Evolutionary conservation across 441 rosid genomes (phyloP), one percentile per base, ranked within the genome.

Genomic region (Erodium moschatum): DNA sequence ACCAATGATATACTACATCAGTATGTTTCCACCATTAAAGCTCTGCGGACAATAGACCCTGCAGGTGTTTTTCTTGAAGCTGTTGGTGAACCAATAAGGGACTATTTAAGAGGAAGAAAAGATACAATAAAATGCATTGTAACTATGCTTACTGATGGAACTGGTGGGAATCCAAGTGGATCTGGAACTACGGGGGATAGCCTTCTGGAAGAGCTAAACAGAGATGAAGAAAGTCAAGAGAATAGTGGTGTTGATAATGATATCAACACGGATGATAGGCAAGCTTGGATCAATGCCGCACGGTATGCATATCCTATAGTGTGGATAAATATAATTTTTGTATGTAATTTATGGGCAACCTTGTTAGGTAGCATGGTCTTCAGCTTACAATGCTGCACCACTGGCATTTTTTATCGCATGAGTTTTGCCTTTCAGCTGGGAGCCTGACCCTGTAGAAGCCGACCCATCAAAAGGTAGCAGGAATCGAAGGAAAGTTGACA

Each of bases 1-100:
- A 91, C 99, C 69, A 94, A 89, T 91, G 99, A 94, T 81, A 94
- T 94, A 82, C 73, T 94, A 80, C 97, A 89, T 80, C 99, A 94
- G 71, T 94, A 94, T 69, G 94, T 94, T 72, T 94, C 96, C 60
- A 94, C 99, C 33, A 91, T 94, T 69, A 94, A 87, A 83, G 98
- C 97, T 72, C 85, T 94, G 72, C 84, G 97, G 71, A 91, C 97
- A 42, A 87, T 94, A 76, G 96, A 94, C 73, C 96, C 96, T 60
- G 85, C 96, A 73, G 97, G 97, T 75, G 84, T 94, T 67, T 89
- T 94, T 77, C 97, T 94, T 62, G 97, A 91, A 87, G 91, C 92
- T 60, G 97, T 91, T 65, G 97, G 96, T 66, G 99, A 94, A 70
- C 99, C 99, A 73, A 86, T 94, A 77, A 89, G 91, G 81, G 97